Base-by-base conservation (phyloP, 2,329 filamentous ascomycete genomes). In the Pseudofabraea citricarpa region DNA sequence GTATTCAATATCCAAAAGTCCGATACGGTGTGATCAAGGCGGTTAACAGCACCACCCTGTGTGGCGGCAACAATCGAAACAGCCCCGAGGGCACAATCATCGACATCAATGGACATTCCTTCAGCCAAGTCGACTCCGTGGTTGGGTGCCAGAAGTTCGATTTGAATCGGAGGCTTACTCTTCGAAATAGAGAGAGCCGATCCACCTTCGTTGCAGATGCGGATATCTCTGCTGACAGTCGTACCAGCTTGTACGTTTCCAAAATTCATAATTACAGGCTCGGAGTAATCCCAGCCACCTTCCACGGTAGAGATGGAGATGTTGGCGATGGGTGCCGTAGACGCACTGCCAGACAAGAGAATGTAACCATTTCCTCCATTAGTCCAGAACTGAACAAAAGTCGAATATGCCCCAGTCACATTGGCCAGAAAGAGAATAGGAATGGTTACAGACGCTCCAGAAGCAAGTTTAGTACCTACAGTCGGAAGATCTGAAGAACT, bases 1-100 rank as follows among this genome's bases (percentile, higher is more conserved):
- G 63, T 64, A 44, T 68, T 70, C 38, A 70, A 50, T 4, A 63
- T 65, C 68, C 68, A 71, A 3, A 54, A 37, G 27, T 57, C 57
- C 2, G 48, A 53, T 2, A 64, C 50, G 12, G 46, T 39, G 29
- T 64, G 60, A 8, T 54, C 47, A 4, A 54, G 56, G n/a, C 54
- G 52, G 36, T 63, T 60, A 2, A 59, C 59, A n/a, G n/a, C n/a
- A n/a, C n/a, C n/a, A 19, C 61, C 59, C 2, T 60, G 42, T 1
- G 58, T 51, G 6, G 55, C 54, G 3, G 61, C 54, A 36, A 58
- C 57, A 33, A 65, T 60, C 3, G 58, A 59, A 0, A 65, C 57
- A 10, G 56, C 56, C 15, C 57, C 64, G 2, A 52, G 43, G 8
- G 60, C 58, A 31, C 62, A 65, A 13, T 50, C 31, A 8, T 58